A percentile compares a stretch with the other conserved stretches of the same genome.
Conservation (phyloP, 2,329 filamentous ascomycete species). For the Thelonectria blattea region DNA sequence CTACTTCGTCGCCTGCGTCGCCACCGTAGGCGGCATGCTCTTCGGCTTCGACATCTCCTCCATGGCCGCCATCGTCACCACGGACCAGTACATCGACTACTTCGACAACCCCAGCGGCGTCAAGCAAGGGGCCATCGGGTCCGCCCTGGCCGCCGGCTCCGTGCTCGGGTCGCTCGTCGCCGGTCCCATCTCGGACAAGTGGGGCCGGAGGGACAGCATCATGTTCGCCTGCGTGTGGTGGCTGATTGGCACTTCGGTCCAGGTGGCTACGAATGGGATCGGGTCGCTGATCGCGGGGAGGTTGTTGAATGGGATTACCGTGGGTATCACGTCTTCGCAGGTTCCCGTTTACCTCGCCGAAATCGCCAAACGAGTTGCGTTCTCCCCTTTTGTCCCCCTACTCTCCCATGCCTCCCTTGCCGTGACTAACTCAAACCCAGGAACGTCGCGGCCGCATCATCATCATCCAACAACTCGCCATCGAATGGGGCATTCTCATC, state of each 20-base stretch:
- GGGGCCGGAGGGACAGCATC: too few species aligned
- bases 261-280: conserved; percentile 12
- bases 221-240: too few species aligned
- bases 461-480: conserved; percentile 24
- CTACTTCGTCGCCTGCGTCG: too few species aligned
- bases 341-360: conserved; percentile 22
- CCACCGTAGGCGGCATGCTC: conserved; percentile 6
- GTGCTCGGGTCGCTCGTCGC: conserved; percentile 17
- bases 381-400: too few species aligned
- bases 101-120: conserved; percentile 19
- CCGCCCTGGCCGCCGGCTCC: conserved; percentile 22
- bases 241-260: too few species aligned
- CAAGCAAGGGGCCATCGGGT: conserved; percentile 20
- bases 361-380: conserved; percentile 19
- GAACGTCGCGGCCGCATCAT: conserved; percentile 23
- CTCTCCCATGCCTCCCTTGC: too few species aligned
- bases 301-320: conserved; percentile 14
- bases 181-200: conserved; percentile 8
- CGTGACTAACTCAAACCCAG: neutral
- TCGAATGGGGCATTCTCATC: conserved; percentile 56
- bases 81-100: conserved; percentile 23
- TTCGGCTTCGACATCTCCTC: too few species aligned
- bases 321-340: conserved; percentile 19
- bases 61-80: conserved; percentile 15
- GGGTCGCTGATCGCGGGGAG: conserved; percentile 17